A percentile compares a stretch with the other conserved stretches of the same genome.
phyloP scores from a whole-genome alignment of 306 rosid species.

The Citrullus amarus region DNA sequence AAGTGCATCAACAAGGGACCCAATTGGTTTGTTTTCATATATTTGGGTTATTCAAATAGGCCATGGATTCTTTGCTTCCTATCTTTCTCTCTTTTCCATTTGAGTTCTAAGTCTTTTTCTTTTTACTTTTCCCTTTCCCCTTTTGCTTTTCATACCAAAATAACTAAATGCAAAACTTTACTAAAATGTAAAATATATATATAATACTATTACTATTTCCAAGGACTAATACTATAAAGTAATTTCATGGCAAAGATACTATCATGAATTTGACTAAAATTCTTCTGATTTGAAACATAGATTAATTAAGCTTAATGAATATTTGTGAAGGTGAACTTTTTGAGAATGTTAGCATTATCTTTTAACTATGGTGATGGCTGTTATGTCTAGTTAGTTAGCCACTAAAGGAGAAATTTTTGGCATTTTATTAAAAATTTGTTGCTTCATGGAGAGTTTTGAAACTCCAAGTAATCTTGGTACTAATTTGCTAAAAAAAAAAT shows the following conservation, averaged over 20 bases:
- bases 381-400: no score
- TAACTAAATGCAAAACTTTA: neutral
- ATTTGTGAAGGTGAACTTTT: no score
- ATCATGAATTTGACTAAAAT: no score
- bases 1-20: neutral
- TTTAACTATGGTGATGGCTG: no score
- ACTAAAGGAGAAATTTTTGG: no score
- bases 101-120: neutral
- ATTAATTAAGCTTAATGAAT: no score
- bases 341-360: no score
- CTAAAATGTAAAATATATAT: neutral
- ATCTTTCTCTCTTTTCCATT: neutral
- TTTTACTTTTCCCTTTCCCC: neutral
- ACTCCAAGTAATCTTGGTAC: no score
- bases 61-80: neutral
- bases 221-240: neutral
- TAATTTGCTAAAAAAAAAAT: no score
- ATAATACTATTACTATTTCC: neutral
- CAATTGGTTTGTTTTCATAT: neutral
- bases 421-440: no score
- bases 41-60: neutral
- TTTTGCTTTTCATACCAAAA: neutral
- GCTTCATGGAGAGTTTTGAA: no score
- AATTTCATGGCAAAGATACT: neutral
- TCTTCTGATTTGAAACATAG: no score